Evolutionary conservation across 129 eudicot genomes (phyloP).

Genomic region (Dittrichia graveolens): DNA sequence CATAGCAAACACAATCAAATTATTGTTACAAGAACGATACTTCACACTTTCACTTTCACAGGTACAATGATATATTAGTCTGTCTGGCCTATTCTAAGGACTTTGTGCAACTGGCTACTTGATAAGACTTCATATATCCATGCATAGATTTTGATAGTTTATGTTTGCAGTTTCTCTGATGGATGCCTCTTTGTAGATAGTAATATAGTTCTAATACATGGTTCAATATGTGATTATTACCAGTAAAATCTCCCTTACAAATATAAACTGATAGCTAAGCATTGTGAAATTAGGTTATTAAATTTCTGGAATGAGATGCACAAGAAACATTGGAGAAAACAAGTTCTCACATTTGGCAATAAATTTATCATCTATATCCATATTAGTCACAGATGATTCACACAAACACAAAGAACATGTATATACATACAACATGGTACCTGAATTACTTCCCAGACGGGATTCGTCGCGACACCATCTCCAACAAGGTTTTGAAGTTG

Average conservation of each 20-base stretch:
- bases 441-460: conserved; percentile 65
- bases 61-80: no score
- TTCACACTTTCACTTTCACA: no score
- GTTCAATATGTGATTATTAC: conserved; percentile 12
- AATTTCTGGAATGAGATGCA: neutral
- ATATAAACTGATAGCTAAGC: neutral
- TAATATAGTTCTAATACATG: neutral
- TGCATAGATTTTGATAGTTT: conserved; percentile 2
- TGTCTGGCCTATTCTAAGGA: no score
- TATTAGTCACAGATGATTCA: conserved; percentile 15
- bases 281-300: conserved; percentile 17
- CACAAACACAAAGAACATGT: neutral
- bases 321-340: neutral
- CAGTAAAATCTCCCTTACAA: conserved; percentile 5
- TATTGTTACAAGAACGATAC: no score
- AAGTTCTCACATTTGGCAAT: conserved; percentile 47
- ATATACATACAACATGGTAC: conserved; percentile 31
- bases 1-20: no score
- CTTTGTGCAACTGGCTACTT: no score
- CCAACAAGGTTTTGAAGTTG: conserved; percentile 43
- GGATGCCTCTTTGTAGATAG: neutral
- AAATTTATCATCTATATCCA: conserved; percentile 52
- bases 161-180: neutral
- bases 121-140: no score
- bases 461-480: conserved; percentile 33